Percentiles rank a stretch among this genome's conserved stretches.
Evolutionary conservation across 2,329 filamentous ascomycete species (phyloP).

Genomic region (Ophiostoma pallidulum): DNA sequence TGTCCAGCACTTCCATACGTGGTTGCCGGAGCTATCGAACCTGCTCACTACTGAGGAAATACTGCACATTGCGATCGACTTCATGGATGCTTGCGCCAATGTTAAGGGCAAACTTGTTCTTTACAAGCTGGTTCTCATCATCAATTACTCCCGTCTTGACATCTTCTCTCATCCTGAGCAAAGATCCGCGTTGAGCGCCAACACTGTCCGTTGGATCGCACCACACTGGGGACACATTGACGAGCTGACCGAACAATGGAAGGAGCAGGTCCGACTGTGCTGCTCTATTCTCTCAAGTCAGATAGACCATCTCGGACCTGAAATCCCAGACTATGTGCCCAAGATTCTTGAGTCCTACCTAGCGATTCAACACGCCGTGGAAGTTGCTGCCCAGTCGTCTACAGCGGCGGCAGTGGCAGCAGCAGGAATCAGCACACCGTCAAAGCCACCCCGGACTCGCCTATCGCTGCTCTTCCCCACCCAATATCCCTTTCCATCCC

Average conservation of each 20-base stretch:
- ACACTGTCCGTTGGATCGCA: constrained; percentile 81
- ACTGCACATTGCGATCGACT: constrained; percentile 81
- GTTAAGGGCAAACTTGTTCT: constrained; percentile 87
- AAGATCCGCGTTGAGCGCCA: constrained; percentile 61
- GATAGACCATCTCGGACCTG: constrained; percentile 64
- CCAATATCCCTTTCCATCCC: constrained; percentile 78
- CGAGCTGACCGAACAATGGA: constrained; percentile 74
- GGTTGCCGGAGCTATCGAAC: constrained; percentile 82
- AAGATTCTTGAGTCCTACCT: constrained; percentile 87
- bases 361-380: constrained; percentile 52
- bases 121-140: constrained; percentile 86
- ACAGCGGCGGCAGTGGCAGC: not conserved
- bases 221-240: constrained; percentile 81
- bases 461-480: constrained; percentile 86
- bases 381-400: constrained; percentile 11
- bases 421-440: not conserved
- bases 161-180: constrained; percentile 75
- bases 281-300: constrained; percentile 88
- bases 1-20: constrained; percentile 93
- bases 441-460: constrained; percentile 43
- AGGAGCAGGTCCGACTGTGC: constrained; percentile 85
- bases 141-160: constrained; percentile 77
- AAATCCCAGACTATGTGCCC: constrained; percentile 81
- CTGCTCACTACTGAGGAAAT: constrained; percentile 76
- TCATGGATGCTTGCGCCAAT: constrained; percentile 79